phyloP scores from a whole-genome alignment of 495 filamentous ascomycete species.

The Talaromyces adpressus region DNA sequence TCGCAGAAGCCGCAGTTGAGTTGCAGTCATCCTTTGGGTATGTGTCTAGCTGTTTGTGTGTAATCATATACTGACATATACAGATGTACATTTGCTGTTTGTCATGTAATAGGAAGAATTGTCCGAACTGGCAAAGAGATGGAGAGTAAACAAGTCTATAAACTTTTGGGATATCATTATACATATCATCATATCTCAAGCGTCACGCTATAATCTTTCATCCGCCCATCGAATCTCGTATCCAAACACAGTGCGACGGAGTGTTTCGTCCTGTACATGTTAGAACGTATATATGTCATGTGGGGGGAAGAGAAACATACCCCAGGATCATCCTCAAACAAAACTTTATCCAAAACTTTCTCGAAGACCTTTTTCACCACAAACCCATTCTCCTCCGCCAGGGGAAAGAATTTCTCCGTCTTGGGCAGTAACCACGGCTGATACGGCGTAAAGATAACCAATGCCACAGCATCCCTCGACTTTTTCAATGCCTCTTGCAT shows the following conservation, averaged over 20 bases:
- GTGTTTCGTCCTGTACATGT: constrained; percentile 49
- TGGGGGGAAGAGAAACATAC: constrained; percentile 29
- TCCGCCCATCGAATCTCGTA: constrained; percentile 46
- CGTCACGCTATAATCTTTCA: background rate
- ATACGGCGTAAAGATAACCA: constrained; percentile 92
- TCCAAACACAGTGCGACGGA: constrained; percentile 75
- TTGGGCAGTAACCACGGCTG: constrained; percentile 80
- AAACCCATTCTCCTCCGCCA: constrained; percentile 61
- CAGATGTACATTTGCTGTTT: constrained; percentile 10
- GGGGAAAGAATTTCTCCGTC: constrained; percentile 79
- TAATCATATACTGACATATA: background rate
- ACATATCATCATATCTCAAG: background rate
- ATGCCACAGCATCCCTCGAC: constrained; percentile 48
- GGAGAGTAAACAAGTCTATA: background rate
- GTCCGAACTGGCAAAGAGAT: no score
- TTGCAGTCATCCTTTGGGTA: constrained; percentile 42
- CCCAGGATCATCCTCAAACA: constrained; percentile 85
- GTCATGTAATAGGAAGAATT: background rate
- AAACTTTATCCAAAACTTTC: constrained; percentile 68
- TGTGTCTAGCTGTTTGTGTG: background rate
- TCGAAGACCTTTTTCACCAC: constrained; percentile 71
- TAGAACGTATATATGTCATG: background rate
- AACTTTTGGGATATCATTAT: constrained; percentile 3
- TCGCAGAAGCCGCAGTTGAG: constrained; percentile 95
- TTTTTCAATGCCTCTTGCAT: constrained; percentile 56